Conservation (phyloP, 2,329 filamentous ascomycete genomes). For the Epicoccum sorghinum region DNA sequence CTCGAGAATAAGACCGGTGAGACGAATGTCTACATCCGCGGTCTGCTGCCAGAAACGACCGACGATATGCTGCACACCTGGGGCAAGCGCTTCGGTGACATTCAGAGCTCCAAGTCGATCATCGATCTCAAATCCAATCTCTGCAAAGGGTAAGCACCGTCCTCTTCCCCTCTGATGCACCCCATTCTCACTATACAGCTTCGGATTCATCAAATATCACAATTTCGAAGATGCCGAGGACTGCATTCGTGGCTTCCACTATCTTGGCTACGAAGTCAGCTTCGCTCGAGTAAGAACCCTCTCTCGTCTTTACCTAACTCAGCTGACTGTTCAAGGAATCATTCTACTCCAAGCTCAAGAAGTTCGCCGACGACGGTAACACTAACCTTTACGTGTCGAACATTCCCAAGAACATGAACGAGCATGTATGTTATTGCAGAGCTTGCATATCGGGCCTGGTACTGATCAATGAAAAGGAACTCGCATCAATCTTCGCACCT, state of each 20-base stretch:
- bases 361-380: conserved; percentile 84
- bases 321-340: conserved; percentile 66
- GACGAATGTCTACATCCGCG: conserved; percentile 97
- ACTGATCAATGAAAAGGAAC: conserved; percentile 61
- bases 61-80: conserved; percentile 86
- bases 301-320: neutral
- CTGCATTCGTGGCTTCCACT: conserved; percentile 94
- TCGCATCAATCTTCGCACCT: conserved; percentile 77
- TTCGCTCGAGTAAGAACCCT: conserved; percentile 77
- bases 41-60: conserved; percentile 91
- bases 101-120: conserved; percentile 98
- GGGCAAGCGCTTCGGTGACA: conserved; percentile 85
- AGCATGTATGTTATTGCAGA: conserved; percentile 67
- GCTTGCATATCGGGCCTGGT: neutral
- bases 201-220: conserved; percentile 96
- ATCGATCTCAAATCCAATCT: conserved; percentile 91
- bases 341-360: conserved; percentile 97
- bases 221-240: conserved; percentile 88
- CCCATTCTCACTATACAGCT: conserved; percentile 60
- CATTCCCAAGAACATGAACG: conserved; percentile 87
- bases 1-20: conserved; percentile 94
- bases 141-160: conserved; percentile 80
- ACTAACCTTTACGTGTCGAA: conserved; percentile 99
- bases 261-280: conserved; percentile 94
- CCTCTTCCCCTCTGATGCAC: neutral